A percentile compares a stretch with the other conserved stretches of the same genome.
Evolutionary conservation across 768 basidiomycete genomes (phyloP).

Genomic region (Boletus coccyginus): DNA sequence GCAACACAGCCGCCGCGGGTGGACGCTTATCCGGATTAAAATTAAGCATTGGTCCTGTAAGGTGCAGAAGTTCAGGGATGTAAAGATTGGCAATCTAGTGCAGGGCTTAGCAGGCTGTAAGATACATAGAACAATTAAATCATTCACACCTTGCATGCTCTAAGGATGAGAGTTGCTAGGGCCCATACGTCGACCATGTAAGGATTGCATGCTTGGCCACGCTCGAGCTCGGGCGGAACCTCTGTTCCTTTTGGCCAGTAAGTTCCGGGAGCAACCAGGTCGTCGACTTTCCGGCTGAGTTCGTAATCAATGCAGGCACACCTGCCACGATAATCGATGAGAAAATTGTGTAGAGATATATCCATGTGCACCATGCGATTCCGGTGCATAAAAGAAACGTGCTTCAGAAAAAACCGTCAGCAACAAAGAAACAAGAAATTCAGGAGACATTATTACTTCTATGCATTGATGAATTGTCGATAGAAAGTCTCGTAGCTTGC

Average conservation of each 20-base stretch:
- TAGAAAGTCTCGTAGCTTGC: slow-evolving; percentile 52
- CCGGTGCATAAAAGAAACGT: slow-evolving; percentile 67
- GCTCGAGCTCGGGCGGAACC: slow-evolving; percentile 66
- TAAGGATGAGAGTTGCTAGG: slow-evolving; percentile 59
- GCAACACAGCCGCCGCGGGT: slow-evolving; percentile 44
- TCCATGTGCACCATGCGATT: slow-evolving; percentile 68
- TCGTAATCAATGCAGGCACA: slow-evolving; percentile 79
- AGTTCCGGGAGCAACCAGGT: slow-evolving; percentile 36
- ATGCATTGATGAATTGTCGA: slow-evolving; percentile 62
- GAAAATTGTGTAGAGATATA: slow-evolving; percentile 65
- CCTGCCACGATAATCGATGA: slow-evolving; percentile 60
- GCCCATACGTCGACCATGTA: slow-evolving; percentile 79
- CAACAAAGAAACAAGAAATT: not conserved
- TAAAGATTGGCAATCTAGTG: slow-evolving; percentile 53
- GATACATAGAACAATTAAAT: not conserved
- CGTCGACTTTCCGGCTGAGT: slow-evolving; percentile 54
- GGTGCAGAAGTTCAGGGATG: slow-evolving; percentile 55
- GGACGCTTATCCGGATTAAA: slow-evolving; percentile 52
- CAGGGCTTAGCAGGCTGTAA: slow-evolving; percentile 3
- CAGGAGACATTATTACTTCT: slow-evolving; percentile 44
- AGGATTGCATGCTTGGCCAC: slow-evolving; percentile 48
- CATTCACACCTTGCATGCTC: slow-evolving; percentile 57
- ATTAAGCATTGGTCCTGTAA: slow-evolving; percentile 61
- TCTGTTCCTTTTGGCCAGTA: slow-evolving; percentile 56
- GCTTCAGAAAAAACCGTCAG: slow-evolving; percentile 38